phyloP scores from a whole-genome alignment of 441 rosid genomes.

The Jatropha multifida region DNA sequence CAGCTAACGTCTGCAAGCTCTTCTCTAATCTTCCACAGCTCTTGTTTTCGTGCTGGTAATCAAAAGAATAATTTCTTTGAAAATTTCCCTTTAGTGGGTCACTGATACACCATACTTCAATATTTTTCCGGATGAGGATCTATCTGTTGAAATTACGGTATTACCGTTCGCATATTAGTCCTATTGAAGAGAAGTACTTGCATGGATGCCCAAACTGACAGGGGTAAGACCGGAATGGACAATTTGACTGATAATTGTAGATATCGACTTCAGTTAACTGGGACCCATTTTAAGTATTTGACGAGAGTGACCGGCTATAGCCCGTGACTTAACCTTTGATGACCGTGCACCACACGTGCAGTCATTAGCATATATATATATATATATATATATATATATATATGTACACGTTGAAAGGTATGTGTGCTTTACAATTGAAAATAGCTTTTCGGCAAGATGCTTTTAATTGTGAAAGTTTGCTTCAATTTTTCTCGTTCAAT shows the following conservation, averaged over 20 bases:
- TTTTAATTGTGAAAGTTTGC: too few relatives aligned
- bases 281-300: neutral
- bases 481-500: too few relatives aligned
- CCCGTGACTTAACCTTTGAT: constrained; percentile 13
- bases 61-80: constrained; percentile 13
- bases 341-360: constrained; percentile 22
- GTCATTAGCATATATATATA: neutral
- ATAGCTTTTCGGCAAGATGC: too few relatives aligned
- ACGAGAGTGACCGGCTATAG: constrained; percentile 1
- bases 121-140: neutral
- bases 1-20: neutral
- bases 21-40: neutral
- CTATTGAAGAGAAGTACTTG: neutral
- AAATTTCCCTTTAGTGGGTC: constrained; percentile 10
- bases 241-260: constrained; percentile 16
- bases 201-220: constrained; percentile 5
- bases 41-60: constrained; percentile 1
- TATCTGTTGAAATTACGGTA: neutral
- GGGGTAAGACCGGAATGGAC: constrained; percentile 13
- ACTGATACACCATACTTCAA: neutral
- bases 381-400: too few relatives aligned
- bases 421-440: too few relatives aligned
- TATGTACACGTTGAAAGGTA: too few relatives aligned
- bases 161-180: neutral
- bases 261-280: constrained; percentile 7